A percentile compares a stretch with the other conserved stretches of the same genome.
These are phyloP conservation scores for Ceratocystis lukuohia DNA, from an alignment of 2,329 filamentous ascomycete species.

Conservation along the genomic window DNA sequence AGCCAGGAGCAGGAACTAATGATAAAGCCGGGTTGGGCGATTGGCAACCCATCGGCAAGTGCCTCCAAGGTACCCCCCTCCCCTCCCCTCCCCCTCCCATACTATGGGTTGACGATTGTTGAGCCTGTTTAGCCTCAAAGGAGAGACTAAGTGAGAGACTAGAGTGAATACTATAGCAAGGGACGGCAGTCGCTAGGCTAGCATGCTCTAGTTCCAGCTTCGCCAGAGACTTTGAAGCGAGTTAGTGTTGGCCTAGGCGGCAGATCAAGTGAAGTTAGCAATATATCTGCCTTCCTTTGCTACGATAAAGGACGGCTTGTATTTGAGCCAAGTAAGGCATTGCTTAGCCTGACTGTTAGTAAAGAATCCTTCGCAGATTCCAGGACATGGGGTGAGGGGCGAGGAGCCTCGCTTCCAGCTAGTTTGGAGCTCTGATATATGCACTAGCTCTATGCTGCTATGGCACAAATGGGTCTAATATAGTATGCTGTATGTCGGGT, in stretches of 20 bases:
- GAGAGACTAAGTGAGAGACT: no score
- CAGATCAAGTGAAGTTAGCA: neutral
- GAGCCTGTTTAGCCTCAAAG: no score
- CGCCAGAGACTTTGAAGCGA: neutral
- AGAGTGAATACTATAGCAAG: no score
- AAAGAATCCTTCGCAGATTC: neutral
- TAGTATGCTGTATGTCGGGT: neutral
- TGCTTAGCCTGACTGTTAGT: neutral
- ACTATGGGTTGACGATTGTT: no score
- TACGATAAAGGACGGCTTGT: no score
- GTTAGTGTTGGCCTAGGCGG: neutral
- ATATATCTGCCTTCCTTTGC: neutral
- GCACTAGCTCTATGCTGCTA: neutral
- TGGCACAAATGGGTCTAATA: neutral
- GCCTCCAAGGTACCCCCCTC: no score
- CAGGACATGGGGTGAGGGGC: neutral
- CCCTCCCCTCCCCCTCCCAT: no score
- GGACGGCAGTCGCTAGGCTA: no score
- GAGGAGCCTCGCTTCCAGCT: neutral
- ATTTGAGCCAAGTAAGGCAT: neutral
- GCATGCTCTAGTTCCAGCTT: no score
- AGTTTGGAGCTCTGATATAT: neutral
- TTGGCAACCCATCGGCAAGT: no score
- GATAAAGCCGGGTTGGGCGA: no score
- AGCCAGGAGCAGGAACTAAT: no score